phyloP scores from a whole-genome alignment of 108 stramenopile species.

The Aurantiochytrium sp. region DNA sequence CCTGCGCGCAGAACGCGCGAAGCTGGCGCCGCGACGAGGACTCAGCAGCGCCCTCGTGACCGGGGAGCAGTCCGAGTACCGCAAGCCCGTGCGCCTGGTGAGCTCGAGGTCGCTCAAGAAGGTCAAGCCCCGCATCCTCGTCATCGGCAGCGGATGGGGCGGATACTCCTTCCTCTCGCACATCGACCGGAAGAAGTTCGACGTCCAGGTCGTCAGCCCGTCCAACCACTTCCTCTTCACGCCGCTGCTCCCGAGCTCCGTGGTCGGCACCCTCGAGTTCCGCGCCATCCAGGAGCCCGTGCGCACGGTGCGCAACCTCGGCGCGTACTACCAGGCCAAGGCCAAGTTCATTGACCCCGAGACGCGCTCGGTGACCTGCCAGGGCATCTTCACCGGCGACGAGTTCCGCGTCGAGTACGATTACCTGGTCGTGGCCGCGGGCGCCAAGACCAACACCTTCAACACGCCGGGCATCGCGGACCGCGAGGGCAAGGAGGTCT shows the following conservation, averaged over 20 bases:
- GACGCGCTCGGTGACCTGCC: constrained; percentile 50
- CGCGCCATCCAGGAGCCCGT: constrained; percentile 89
- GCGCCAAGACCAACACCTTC: constrained; percentile 87
- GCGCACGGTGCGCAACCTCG: constrained; percentile 57
- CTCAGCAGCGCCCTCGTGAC: too few relatives aligned
- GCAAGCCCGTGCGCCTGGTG: not conserved
- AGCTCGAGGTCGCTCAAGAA: not conserved
- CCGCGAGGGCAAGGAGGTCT: constrained; percentile 72
- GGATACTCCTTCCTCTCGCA: constrained; percentile 37
- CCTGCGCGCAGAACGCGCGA: too few relatives aligned
- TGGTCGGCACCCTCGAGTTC: constrained; percentile 93
- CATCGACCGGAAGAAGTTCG: constrained; percentile 53
- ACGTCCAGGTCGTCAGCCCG: constrained; percentile 70
- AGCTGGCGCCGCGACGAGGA: too few relatives aligned
- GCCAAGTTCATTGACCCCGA: constrained; percentile 64
- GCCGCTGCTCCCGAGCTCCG: constrained; percentile 83
- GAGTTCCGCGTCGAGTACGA: constrained; percentile 78
- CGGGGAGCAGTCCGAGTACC: not conserved
- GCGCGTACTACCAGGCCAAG: constrained; percentile 75
- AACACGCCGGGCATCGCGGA: constrained; percentile 61
- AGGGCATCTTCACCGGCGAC: constrained; percentile 61
- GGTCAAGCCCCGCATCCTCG: constrained; percentile 32
- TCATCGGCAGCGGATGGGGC: constrained; percentile 44
- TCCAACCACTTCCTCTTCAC: constrained; percentile 94
- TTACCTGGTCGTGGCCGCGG: constrained; percentile 75